Evolutionary conservation across 371 early-diverging fungal genomes (phyloP), one percentile per base, ranked within the genome.

Genomic region (Mortierella sp.): DNA sequence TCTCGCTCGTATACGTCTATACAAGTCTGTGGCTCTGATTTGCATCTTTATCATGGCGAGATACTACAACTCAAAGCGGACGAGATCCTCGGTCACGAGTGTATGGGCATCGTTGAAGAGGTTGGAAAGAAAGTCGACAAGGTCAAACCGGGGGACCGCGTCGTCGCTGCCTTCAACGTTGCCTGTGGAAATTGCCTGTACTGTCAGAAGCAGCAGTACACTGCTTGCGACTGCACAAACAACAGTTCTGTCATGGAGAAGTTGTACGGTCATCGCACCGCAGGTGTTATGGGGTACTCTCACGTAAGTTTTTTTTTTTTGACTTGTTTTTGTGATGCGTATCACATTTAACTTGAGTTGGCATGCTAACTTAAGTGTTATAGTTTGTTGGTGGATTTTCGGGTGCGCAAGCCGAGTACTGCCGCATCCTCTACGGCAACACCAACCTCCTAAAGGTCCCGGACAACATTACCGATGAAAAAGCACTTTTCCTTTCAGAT

Each of bases 21-120:
- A n/a, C n/a, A n/a, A 67, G 60, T 90, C n/a, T 90, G 89, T 71
- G 89, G 89, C 5, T 82, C 83, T 19, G 90, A 90, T 62, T 43
- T 87, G 37, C 89, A 89, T 47, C 71, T 89, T 28, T 83, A 81
- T 49, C 83, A 86, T 59, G 84, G 83, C 9, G 88, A 84, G 42
- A 85, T 90, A 30, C 21, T 81, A 57, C 82, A 86, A 60, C 58
- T 89, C 37, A 76, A 84, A 57, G 49, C 55, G 15, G 86, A 82
- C 43, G 85, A 86, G 65, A 83, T 86, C 41, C 39, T 88, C 7
- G 90, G 88, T 14, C 88, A 89, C 50, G 90, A 89, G 62, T 70
- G 68, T 47, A 72, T 82, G 63, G 88, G 88, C 8, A 75, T 86
- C 27, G 83, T 89, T 21, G 84, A 85, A 47, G 72, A 73, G 39